Evolutionary conservation across 1,284 basidiomycete species (phyloP).

Genomic region (Trichosporon coremiiforme): DNA sequence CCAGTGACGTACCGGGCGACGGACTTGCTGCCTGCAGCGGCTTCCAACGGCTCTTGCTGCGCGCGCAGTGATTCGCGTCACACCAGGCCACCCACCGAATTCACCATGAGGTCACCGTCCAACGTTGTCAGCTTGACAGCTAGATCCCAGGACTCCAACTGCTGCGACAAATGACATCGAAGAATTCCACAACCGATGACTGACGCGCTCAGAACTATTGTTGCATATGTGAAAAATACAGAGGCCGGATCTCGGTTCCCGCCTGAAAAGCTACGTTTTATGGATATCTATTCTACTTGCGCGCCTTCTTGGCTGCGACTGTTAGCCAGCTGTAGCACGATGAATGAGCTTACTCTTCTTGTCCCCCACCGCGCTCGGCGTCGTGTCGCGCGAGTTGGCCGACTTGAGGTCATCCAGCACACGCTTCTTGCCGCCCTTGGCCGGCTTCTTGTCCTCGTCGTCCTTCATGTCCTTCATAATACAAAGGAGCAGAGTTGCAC

Average conservation of each 20-base stretch:
- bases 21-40: background rate
- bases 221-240: constrained; percentile 14
- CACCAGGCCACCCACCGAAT: too few relatives aligned
- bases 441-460: constrained; percentile 61
- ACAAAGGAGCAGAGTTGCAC: constrained; percentile 84
- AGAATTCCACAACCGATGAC: background rate
- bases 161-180: too few relatives aligned
- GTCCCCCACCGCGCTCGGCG: constrained; percentile 39
- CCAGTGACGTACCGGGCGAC: background rate
- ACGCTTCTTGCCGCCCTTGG: constrained; percentile 57
- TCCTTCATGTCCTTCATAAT: constrained; percentile 77
- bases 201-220: background rate
- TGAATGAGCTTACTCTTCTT: constrained; percentile 32
- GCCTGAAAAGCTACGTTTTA: constrained; percentile 8
- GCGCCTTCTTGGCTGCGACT: constrained; percentile 43
- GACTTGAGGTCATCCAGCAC: constrained; percentile 57
- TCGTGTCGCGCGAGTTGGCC: constrained; percentile 48
- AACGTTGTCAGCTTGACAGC: background rate
- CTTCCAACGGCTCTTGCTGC: too few relatives aligned
- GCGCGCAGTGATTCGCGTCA: too few relatives aligned
- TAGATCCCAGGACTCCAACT: too few relatives aligned
- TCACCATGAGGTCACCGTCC: too few relatives aligned
- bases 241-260: background rate
- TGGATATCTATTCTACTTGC: constrained; percentile 32
- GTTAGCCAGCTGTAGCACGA: background rate